phyloP scores from a whole-genome alignment of 345 rosid species.

The Lepidium sativum region DNA sequence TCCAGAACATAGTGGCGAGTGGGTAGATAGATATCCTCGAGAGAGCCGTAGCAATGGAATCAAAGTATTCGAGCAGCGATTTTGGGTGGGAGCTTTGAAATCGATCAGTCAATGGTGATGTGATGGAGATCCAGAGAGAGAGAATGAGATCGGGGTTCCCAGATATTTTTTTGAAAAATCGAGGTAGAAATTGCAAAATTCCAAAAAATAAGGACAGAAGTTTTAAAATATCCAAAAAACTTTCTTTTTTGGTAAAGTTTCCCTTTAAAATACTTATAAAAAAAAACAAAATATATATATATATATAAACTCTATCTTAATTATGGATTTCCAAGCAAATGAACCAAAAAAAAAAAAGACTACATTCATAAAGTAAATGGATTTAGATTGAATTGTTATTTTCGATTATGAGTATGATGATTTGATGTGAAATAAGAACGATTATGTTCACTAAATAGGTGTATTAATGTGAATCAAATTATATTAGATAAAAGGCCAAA shows the following conservation, averaged over 20 bases:
- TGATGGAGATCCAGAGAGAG: constrained; percentile 22
- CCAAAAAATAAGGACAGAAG: background rate
- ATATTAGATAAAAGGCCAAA: too few species aligned
- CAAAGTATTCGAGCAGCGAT: background rate
- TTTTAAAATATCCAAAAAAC: background rate
- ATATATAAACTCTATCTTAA: too few species aligned
- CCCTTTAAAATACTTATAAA: too few species aligned
- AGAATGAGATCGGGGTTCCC: constrained; percentile 6
- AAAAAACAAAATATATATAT: too few species aligned
- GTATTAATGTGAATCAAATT: too few species aligned
- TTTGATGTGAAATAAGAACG: too few species aligned
- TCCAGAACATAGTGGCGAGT: constrained; percentile 72
- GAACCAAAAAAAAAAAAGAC: background rate
- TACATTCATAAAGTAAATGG: too few species aligned
- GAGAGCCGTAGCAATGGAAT: background rate
- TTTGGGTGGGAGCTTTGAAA: background rate
- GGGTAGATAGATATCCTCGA: constrained; percentile 27
- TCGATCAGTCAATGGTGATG: constrained; percentile 24
- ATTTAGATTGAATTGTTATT: too few species aligned
- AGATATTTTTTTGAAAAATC: background rate
- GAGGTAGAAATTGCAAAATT: background rate
- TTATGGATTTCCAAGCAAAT: background rate
- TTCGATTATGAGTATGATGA: too few species aligned
- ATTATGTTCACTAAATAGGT: too few species aligned
- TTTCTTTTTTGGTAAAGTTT: too few species aligned